These are phyloP conservation scores for Magnolia kwangsiensis DNA, from an alignment of 164 flowering plant species.

Conservation along the genomic window DNA sequence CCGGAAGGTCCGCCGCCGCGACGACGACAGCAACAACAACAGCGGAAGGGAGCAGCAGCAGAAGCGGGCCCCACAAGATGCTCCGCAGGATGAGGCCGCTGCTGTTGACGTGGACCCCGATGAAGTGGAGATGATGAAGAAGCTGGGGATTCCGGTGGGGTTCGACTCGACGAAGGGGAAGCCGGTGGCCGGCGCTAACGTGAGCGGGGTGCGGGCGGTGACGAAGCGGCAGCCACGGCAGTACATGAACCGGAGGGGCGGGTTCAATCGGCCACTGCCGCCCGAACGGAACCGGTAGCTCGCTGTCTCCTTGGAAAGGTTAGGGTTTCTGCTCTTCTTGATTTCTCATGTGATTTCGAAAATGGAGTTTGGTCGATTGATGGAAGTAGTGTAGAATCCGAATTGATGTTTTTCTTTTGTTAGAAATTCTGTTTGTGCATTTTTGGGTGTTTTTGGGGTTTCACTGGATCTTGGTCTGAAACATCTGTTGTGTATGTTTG, in stretches of 20 bases:
- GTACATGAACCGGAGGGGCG: constrained; percentile 96
- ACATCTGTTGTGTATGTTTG: no score
- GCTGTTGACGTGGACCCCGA: constrained; percentile 41
- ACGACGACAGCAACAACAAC: constrained; percentile 21
- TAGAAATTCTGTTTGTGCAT: no score
- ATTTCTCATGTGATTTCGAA: background rate
- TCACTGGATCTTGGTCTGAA: no score
- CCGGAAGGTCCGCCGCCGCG: constrained; percentile 29
- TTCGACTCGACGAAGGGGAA: constrained; percentile 96
- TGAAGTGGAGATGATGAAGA: constrained; percentile 90
- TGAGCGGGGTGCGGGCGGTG: constrained; percentile 72
- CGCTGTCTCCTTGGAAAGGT: constrained; percentile 14
- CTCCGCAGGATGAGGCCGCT: constrained; percentile 9
- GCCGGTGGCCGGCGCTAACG: constrained; percentile 78
- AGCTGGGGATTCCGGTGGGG: constrained; percentile 78
- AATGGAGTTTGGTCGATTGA: background rate
- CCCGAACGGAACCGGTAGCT: constrained; percentile 67
- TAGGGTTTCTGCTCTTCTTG: constrained; percentile 18
- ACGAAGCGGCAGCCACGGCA: constrained; percentile 94
- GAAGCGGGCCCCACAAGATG: constrained; percentile 15
- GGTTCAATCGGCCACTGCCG: constrained; percentile 92
- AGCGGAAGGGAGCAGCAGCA: constrained; percentile 13
- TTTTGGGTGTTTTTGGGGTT: no score
- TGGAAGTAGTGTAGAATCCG: background rate
- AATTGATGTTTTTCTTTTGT: background rate